Evolutionary conservation across 2,329 filamentous ascomycete species (phyloP), one percentile per base, ranked within the genome.

Genomic region (Fusarium begoniae): DNA sequence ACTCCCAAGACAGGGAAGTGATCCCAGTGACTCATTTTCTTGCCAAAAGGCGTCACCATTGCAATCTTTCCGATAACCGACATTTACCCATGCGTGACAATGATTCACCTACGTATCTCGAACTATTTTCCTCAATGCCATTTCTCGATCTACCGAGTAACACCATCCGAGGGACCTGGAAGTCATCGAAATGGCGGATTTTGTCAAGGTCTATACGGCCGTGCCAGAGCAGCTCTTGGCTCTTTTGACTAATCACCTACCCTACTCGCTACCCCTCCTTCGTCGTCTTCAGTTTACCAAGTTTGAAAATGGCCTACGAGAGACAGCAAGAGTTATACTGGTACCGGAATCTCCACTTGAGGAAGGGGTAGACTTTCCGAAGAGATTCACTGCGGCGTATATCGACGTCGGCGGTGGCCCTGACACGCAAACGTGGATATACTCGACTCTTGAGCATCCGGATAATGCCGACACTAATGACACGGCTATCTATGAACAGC

Each of bases 381-480:
- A 50, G 12, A 61, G 26, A 18, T 90, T 92, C 77, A 85, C 87
- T 2, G 88, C 87, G 2, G 89, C 88, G 1, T 92, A 90, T 77
- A 78, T 92, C 11, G 91, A 94, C 79, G 84, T 91, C 26, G 87
- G 87, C 8, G 85, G 85, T 61, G 85, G 86, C 0, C 90, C 89
- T 0, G 91, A 92, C 78, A 93, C 92, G 1, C 88, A 93, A 70
- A 82, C 90, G 37, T 93, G 89, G 87, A 76, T 93, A 4, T 93
- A 91, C 79, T 86, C 84, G 3, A 87, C 86, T 0, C 77, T 88
- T 6, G 87, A 90, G 67, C 80, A 83, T 63, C 60, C 69, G 3
- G 12, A 58, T 5, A 41, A 55, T 30, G 35, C 69, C 8, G 60
- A 63, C 13, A 40, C 56, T 0, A 68, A 71, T 3, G 69, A 73